Base-by-base conservation (phyloP, 441 rosid genomes). In the Arabidopsis lyrata region DNA sequence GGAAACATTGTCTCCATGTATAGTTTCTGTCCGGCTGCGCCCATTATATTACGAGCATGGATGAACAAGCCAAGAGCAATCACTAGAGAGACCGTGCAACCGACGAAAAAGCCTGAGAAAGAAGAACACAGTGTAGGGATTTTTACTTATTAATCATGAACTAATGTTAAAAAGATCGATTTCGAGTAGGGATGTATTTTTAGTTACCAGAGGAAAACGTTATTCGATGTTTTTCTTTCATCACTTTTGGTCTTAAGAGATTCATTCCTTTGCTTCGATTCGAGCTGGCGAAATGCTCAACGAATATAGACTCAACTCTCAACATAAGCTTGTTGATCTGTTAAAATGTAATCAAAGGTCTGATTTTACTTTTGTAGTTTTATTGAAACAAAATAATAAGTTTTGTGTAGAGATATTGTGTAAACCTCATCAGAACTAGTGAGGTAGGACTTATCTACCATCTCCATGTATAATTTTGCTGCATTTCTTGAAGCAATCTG, bases 1-100 rank as follows among this genome's bases (percentile, higher is more conserved):
- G 97, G 95, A 64, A 90, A 93, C 87, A 90, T 75, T 36, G 82
- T 90, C 48, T 78, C 80, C 98, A 93, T 89, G 80, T 89, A 91
- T 4, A 20, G 31, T 9, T 13, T 50, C 6, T 76, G 74, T 14
- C 84, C 92, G 0, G 3, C 31, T 2, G 70, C 38, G 0, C 71
- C 49, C 72, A 84, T 56, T 73, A 88, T 66, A 4, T 84, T 59
- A 12, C 85, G 86, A 4, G 86, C 83, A 1, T 84, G 91, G 0
- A 82, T 60, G 10, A 85, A 58, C 54, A 78, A 35, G 47, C 66
- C 49, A 58, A 93, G 82, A 29, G 88, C 94, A 68, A 81, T 34
- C 38, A 87, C 6, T 2, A 91, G 87, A 69, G 98, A 89, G 63
- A 69, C 56, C 29, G 89, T 68, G 86, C 92, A 87, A 4, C 94